A percentile compares a stretch with the other conserved stretches of the same genome.
Conservation (phyloP, 2,329 filamentous ascomycete genomes). For the Huntiella decipiens region DNA sequence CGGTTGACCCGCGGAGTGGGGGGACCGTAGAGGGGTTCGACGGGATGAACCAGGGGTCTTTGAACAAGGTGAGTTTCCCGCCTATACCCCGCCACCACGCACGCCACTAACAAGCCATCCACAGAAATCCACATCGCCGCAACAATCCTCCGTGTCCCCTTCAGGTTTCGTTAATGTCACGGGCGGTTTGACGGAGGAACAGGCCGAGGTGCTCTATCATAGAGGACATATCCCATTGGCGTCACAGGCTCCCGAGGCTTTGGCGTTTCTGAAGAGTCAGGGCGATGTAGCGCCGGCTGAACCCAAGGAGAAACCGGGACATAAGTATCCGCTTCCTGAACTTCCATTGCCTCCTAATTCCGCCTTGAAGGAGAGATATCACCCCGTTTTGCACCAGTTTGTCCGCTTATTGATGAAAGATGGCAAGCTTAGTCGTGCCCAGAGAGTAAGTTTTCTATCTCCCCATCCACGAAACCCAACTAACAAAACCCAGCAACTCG, state of each 20-base stretch:
- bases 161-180: slow-evolving; percentile 12
- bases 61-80: slow-evolving; percentile 7
- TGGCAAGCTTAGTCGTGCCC: slow-evolving; percentile 78
- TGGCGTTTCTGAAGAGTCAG: slow-evolving; percentile 10
- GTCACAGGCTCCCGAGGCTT: slow-evolving; percentile 8
- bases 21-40: slow-evolving; percentile 13
- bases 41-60: slow-evolving; percentile 14
- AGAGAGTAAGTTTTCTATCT: slow-evolving; percentile 45
- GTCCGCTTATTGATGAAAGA: slow-evolving; percentile 82
- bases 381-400: slow-evolving; percentile 68
- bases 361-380: slow-evolving; percentile 65
- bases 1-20: not conserved
- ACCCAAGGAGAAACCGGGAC: slow-evolving; percentile 27
- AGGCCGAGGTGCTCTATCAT: slow-evolving; percentile 25
- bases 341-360: slow-evolving; percentile 41
- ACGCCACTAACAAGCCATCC: not conserved
- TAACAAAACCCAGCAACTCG: slow-evolving; percentile 50
- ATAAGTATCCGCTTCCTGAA: slow-evolving; percentile 59
- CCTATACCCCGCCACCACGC: not conserved
- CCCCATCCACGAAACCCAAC: not conserved
- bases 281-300: slow-evolving; percentile 5
- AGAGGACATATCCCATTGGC: slow-evolving; percentile 23
- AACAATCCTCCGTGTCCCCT: not conserved
- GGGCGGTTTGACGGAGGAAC: slow-evolving; percentile 23
- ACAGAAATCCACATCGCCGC: too few relatives aligned